These are phyloP conservation scores for Madurella fahalii DNA, from an alignment of 2,329 filamentous ascomycete genomes.

Conservation along the genomic window DNA sequence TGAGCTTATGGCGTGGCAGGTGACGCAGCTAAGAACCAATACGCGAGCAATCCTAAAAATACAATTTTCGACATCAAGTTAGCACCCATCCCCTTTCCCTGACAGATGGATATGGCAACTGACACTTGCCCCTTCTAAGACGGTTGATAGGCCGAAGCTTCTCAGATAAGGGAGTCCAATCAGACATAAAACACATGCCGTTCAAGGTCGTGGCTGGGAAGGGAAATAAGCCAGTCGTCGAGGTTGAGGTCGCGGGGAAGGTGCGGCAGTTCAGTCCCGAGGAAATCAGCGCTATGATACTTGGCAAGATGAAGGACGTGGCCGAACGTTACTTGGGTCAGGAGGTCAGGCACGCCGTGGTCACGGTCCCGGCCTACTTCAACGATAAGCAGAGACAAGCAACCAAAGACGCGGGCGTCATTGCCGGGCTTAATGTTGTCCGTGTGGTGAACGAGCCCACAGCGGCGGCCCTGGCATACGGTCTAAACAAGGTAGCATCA, in stretches of 20 bases:
- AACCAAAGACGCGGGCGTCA: conserved; percentile 89
- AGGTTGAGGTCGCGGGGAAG: conserved; percentile 56
- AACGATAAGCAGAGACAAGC: conserved; percentile 96
- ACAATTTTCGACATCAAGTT: conserved; percentile 78
- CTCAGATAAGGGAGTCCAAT: conserved; percentile 78
- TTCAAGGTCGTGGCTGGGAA: conserved; percentile 55
- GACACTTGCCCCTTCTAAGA: conserved; percentile 7
- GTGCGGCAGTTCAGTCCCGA: conserved; percentile 57
- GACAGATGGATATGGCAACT: not conserved
- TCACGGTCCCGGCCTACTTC: conserved; percentile 96
- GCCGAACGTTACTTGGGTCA: conserved; percentile 73
- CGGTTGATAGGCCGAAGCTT: conserved; percentile 82
- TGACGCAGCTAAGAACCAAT: conserved; percentile 96
- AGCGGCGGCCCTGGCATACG: conserved; percentile 90
- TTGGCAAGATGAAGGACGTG: conserved; percentile 59
- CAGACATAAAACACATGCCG: conserved; percentile 95
- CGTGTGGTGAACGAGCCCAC: conserved; percentile 96
- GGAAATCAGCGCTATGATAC: conserved; percentile 58
- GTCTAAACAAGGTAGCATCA: conserved; percentile 62
- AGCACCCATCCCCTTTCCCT: not conserved
- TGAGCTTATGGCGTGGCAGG: not conserved
- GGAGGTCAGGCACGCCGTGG: conserved; percentile 80
- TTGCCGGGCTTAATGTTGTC: conserved; percentile 89
- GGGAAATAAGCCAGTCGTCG: conserved; percentile 80
- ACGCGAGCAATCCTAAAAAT: conserved; percentile 68